Conservation (phyloP, 805 yeast species). For the Candida andamanensis region DNA sequence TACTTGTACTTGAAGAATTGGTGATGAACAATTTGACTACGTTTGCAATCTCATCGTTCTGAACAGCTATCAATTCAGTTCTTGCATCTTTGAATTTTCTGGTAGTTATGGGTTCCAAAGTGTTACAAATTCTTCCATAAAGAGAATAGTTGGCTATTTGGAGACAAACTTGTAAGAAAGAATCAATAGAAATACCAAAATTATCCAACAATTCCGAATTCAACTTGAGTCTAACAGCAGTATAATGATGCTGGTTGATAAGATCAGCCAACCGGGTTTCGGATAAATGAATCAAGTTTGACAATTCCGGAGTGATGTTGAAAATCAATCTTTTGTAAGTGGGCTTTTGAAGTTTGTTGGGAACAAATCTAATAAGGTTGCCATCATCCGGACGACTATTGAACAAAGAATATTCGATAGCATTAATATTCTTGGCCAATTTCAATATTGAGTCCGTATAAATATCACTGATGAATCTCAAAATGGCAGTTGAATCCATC, state of each 20-base stretch:
- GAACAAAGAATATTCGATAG: slow-evolving; percentile 51
- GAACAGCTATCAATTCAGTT: slow-evolving; percentile 65
- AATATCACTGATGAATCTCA: slow-evolving; percentile 52
- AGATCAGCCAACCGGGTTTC: slow-evolving; percentile 56
- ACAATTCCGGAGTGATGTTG: slow-evolving; percentile 41
- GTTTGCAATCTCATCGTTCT: slow-evolving; percentile 45
- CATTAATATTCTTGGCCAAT: slow-evolving; percentile 54
- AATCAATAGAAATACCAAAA: slow-evolving; percentile 44
- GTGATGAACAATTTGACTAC: slow-evolving; percentile 64
- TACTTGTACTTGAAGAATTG: slow-evolving; percentile 38
- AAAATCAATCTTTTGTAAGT: slow-evolving; percentile 24
- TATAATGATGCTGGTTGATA: slow-evolving; percentile 53
- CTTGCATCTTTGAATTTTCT: slow-evolving; percentile 64
- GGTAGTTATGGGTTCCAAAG: slow-evolving; percentile 61
- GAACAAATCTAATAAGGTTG: slow-evolving; percentile 31
- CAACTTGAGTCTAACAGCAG: slow-evolving; percentile 34
- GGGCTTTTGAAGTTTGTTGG: slow-evolving; percentile 39
- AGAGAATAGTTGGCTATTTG: slow-evolving; percentile 53
- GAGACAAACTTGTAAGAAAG: slow-evolving; percentile 46
- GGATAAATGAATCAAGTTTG: slow-evolving; percentile 46
- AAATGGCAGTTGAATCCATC: slow-evolving; percentile 55
- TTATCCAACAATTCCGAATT: slow-evolving; percentile 33
- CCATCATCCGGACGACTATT: too few species aligned
- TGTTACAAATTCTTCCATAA: slow-evolving; percentile 45
- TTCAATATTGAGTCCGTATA: slow-evolving; percentile 54